Evolutionary conservation across 2,329 filamentous ascomycete species (phyloP).

Genomic region (Cytospora chrysosperma): DNA sequence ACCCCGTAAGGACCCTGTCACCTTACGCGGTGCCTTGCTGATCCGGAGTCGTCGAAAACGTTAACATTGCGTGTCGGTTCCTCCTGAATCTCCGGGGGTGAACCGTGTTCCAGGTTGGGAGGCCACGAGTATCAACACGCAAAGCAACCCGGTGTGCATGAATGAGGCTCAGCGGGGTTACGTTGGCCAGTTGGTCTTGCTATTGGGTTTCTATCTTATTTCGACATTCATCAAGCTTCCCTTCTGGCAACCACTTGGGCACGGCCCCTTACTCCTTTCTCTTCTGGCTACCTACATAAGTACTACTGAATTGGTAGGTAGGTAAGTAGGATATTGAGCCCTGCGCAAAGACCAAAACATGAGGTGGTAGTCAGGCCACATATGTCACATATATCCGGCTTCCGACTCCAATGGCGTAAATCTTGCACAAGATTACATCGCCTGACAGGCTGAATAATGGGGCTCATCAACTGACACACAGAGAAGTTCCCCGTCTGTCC

Average conservation of each 20-base stretch:
- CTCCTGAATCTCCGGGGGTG: constrained; percentile 9
- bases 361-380: no score
- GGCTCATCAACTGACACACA: background rate
- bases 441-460: no score
- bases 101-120: background rate
- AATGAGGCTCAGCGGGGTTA: background rate
- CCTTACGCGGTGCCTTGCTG: background rate
- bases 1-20: background rate
- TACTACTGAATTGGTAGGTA: no score
- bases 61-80: constrained; percentile 3
- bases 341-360: background rate
- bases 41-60: background rate
- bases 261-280: no score
- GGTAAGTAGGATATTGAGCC: background rate
- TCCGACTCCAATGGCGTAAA: background rate
- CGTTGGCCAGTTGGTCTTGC: background rate
- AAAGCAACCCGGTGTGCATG: background rate
- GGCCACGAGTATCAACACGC: constrained; percentile 9
- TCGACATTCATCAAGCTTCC: background rate
- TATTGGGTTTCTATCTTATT: background rate
- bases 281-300: background rate
- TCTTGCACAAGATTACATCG: background rate
- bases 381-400: background rate
- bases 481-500: background rate
- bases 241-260: background rate